Conservation (phyloP, 495 filamentous ascomycete species). For the Penicillium nucicola region DNA sequence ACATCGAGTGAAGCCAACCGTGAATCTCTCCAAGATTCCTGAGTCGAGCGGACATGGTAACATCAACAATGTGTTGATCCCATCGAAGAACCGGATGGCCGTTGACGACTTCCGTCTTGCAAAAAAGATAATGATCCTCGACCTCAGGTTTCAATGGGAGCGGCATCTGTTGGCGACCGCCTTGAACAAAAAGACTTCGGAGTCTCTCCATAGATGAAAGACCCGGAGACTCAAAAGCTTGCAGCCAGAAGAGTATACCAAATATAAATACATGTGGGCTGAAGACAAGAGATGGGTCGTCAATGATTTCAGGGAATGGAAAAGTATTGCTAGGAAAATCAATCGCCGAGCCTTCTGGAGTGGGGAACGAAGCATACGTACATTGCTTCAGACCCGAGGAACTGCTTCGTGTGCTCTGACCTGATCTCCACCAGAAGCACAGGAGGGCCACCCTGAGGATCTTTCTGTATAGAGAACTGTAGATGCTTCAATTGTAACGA, state of each 20-base stretch:
- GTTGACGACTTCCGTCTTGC: constrained; percentile 11
- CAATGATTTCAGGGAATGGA: constrained; percentile 23
- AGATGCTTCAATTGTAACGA: constrained; percentile 22
- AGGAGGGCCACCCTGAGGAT: constrained; percentile 19
- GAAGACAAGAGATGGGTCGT: constrained; percentile 23
- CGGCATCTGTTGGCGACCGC: constrained; percentile 18
- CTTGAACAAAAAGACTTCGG: constrained; percentile 11
- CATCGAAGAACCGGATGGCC: constrained; percentile 5
- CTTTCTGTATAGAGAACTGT: constrained; percentile 14
- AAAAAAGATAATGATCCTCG: constrained; percentile 22
- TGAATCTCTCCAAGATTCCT: constrained; percentile 24
- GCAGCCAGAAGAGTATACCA: constrained; percentile 16
- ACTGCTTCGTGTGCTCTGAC: constrained; percentile 15
- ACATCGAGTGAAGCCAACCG: constrained; percentile 18
- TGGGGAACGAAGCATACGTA: constrained; percentile 12
- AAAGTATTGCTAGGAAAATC: constrained; percentile 20
- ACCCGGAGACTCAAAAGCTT: constrained; percentile 18
- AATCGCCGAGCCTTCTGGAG: too few relatives aligned
- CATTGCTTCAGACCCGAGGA: constrained; percentile 13
- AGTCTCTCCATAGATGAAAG: constrained; percentile 22
- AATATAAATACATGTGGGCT: constrained; percentile 24
- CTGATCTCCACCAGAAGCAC: constrained; percentile 19
- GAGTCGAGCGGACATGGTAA: constrained; percentile 14
- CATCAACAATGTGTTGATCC: constrained; percentile 10
- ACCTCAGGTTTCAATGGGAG: constrained; percentile 16